Evolutionary conservation across 2,329 filamentous ascomycete genomes (phyloP).

Genomic region (Xylaria arbuscula): DNA sequence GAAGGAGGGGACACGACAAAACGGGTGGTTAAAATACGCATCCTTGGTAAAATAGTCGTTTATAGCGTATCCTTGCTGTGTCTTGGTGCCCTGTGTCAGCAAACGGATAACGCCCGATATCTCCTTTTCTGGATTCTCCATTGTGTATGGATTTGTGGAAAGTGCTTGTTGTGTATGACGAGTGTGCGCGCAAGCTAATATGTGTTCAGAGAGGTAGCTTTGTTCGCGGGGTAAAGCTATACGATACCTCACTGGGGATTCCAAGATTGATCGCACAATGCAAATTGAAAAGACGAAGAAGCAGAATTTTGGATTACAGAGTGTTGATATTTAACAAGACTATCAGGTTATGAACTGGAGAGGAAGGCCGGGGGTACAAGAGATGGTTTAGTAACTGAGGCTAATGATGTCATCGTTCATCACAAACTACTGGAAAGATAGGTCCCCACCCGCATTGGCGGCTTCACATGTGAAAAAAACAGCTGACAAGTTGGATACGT

Average conservation of each 20-base stretch:
- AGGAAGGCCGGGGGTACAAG: neutral
- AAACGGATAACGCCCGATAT: slow-evolving; percentile 73
- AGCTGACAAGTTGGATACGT: too few relatives aligned
- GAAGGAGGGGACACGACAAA: slow-evolving; percentile 75
- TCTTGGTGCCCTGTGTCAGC: slow-evolving; percentile 74
- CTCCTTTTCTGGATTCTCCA: slow-evolving; percentile 61
- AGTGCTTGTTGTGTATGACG: slow-evolving; percentile 2
- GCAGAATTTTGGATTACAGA: neutral
- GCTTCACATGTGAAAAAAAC: too few relatives aligned
- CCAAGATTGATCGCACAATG: neutral
- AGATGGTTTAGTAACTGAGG: neutral
- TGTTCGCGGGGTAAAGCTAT: neutral
- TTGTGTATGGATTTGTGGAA: slow-evolving; percentile 20
- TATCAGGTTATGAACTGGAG: too few relatives aligned
- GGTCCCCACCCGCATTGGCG: too few relatives aligned
- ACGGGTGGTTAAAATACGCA: slow-evolving; percentile 81
- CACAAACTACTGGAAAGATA: neutral
- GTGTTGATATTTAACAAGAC: neutral
- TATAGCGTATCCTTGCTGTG: slow-evolving; percentile 72
- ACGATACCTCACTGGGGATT: neutral
- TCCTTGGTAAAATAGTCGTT: slow-evolving; percentile 78
- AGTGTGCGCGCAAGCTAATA: neutral
- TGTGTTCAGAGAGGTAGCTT: neutral
- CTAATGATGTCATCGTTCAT: slow-evolving; percentile 14
- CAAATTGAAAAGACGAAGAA: neutral